Evolutionary conservation across 495 filamentous ascomycete species (phyloP), one percentile per base, ranked within the genome.

Genomic region (Hypoxylon cercidicola): DNA sequence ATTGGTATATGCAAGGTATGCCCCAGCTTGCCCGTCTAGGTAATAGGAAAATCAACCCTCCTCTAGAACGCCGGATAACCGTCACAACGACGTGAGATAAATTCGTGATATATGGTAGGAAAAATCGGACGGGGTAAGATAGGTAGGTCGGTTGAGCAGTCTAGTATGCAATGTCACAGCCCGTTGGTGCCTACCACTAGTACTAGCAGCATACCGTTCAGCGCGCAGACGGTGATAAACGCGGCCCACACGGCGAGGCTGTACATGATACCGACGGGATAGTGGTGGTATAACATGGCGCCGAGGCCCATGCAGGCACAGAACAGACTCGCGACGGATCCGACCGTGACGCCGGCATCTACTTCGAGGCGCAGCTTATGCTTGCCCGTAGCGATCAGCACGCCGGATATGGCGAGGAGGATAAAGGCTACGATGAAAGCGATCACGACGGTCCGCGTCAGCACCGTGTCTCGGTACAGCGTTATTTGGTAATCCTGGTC

Each of bases 261-360:
- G 19, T 82, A 76, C 12, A 77, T 11, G 69, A 77, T 77, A 30
- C 77, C 71, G 23, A 80, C 60, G 10, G 62, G 69, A n/a, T 77
- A 77, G 41, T 74, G 71, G 23, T 80, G 74, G 48, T 80, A 77
- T 16, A 84, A 21, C 72, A 84, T 77, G 59, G 79, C 74, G 5
- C 81, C 82, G 10, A 87, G 67, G 6, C 78, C 87, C 13, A 80
- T 74, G 34, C 82, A 80, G 9, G 83, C 85, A 66, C 85, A 81
- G 51, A 84, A 75, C 20, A 88, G 65, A 50, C 81, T 83, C 0
- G 79, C 71, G 18, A 83, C 74, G n/a, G 87, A 84, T 9, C 85
- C 87, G 16, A 86, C 70, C 7, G 86, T 78, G 25, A 86, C 85
- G 18, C 85, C 88, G 1, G 79, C 80, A 57, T 89, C 86, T 4